These are phyloP conservation scores for Dillenia turbinata DNA, from an alignment of 164 flowering plant species.

Conservation along the genomic window DNA sequence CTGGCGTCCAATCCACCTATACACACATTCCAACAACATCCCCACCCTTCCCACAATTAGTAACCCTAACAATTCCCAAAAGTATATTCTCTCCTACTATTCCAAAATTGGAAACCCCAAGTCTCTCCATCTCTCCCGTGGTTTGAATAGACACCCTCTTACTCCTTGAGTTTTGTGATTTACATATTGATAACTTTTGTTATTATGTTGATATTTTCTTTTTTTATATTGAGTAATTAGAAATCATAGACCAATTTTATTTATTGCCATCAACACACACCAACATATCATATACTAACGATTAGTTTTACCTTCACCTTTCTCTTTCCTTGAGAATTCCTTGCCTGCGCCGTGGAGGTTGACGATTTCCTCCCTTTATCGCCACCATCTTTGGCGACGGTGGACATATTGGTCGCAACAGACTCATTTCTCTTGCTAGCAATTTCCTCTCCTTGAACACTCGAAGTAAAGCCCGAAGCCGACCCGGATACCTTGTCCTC, in stretches of 20 bases:
- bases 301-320: conserved; percentile 46
- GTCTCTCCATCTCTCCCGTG: conserved; percentile 1
- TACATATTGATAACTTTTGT: too few relatives aligned
- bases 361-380: conserved; percentile 34
- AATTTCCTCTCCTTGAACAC: conserved; percentile 35
- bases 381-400: conserved; percentile 10
- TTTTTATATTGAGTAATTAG: conserved; percentile 2
- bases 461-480: conserved; percentile 14
- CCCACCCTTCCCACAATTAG: too few relatives aligned
- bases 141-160: not conserved
- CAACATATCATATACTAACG: not conserved
- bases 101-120: not conserved
- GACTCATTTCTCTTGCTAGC: conserved; percentile 37
- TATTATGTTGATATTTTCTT: conserved; percentile 6
- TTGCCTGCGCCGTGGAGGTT: conserved; percentile 8
- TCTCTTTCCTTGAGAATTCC: conserved; percentile 48
- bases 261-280: not conserved
- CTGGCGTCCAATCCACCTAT: conserved; percentile 99
- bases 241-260: not conserved
- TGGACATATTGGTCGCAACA: not conserved
- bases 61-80: not conserved
- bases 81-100: not conserved
- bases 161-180: too few relatives aligned
- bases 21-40: conserved; percentile 30
- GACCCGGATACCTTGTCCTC: conserved; percentile 32